phyloP scores from a whole-genome alignment of 202 grass and related monocot species.

The Carex arenaria region DNA sequence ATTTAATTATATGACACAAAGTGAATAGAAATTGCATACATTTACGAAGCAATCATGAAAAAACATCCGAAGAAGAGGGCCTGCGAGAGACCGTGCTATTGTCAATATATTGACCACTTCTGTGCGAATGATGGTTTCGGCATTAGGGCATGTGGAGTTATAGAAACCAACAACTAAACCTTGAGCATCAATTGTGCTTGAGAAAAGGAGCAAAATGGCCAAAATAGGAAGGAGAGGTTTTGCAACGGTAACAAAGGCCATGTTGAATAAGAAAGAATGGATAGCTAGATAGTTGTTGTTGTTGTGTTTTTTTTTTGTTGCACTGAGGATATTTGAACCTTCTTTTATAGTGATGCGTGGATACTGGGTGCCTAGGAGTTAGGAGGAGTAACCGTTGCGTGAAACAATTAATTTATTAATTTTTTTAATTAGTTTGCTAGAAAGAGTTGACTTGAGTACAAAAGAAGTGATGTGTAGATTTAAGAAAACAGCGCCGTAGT shows the following conservation, averaged over 20 bases:
- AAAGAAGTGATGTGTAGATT: constrained; percentile 8
- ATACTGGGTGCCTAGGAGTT: background rate
- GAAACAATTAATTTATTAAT: background rate
- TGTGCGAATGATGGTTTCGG: constrained; percentile 39
- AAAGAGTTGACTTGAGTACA: constrained; percentile 21
- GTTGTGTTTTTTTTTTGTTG: background rate
- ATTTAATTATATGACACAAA: background rate
- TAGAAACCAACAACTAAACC: constrained; percentile 57
- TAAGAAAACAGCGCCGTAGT: background rate
- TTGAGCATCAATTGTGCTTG: constrained; percentile 29
- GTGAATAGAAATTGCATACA: constrained; percentile 28
- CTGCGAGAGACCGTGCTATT: constrained; percentile 42
- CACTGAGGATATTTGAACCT: constrained; percentile 3
- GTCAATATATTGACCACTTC: constrained; percentile 43
- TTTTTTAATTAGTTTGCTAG: background rate
- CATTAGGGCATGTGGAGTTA: constrained; percentile 50
- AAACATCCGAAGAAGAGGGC: constrained; percentile 62
- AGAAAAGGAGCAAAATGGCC: constrained; percentile 32
- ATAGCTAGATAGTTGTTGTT: background rate
- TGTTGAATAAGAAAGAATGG: background rate
- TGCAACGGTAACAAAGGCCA: constrained; percentile 13
- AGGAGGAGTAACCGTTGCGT: background rate
- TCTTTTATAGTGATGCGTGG: constrained; percentile 3
- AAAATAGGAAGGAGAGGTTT: constrained; percentile 24
- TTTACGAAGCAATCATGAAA: constrained; percentile 96